phyloP scores from a whole-genome alignment of 768 basidiomycete species.

The Boletus tomentosulus region DNA sequence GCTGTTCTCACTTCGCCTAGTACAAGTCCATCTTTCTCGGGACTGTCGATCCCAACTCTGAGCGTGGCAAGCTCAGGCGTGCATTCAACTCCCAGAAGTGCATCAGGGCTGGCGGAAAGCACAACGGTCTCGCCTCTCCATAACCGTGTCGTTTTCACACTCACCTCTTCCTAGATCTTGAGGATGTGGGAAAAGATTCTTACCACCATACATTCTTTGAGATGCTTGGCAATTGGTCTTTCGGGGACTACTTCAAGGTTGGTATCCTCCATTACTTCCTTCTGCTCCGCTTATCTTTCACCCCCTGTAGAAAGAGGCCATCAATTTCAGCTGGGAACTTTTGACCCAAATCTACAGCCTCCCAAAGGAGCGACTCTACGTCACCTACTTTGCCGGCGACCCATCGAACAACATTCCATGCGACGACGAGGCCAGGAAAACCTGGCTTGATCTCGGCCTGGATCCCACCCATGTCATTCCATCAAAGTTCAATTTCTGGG shows the following conservation, averaged over 20 bases:
- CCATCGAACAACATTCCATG: slow-evolving; percentile 77
- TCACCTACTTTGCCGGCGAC: slow-evolving; percentile 98
- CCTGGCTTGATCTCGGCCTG: slow-evolving; percentile 88
- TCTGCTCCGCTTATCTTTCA: slow-evolving; percentile 1
- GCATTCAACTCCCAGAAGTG: slow-evolving; percentile 98
- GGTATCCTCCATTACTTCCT: slow-evolving; percentile 5
- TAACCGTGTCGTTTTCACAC: neutral
- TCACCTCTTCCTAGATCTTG: slow-evolving; percentile 62
- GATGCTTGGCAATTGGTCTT: slow-evolving; percentile 99
- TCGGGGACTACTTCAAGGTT: slow-evolving; percentile 99
- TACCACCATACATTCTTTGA: slow-evolving; percentile 99
- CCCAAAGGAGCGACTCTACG: slow-evolving; percentile 87
- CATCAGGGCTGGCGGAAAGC: slow-evolving; percentile 97
- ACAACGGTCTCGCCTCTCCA: slow-evolving; percentile 65
- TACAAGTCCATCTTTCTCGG: slow-evolving; percentile 98
- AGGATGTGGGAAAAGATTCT: slow-evolving; percentile 98
- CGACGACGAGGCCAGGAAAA: slow-evolving; percentile 82
- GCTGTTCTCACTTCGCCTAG: slow-evolving; percentile 37
- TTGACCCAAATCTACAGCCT: slow-evolving; percentile 86
- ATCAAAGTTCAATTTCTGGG: slow-evolving; percentile 99
- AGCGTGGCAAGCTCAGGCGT: slow-evolving; percentile 84
- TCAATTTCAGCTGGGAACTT: slow-evolving; percentile 90
- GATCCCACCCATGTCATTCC: slow-evolving; percentile 87
- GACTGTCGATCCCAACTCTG: slow-evolving; percentile 92
- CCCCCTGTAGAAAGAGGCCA: slow-evolving; percentile 77